Percentiles rank a stretch among this genome's conserved stretches.
Evolutionary conservation across 495 filamentous ascomycete genomes (phyloP).

Genomic region (Elasticomyces elasticus): DNA sequence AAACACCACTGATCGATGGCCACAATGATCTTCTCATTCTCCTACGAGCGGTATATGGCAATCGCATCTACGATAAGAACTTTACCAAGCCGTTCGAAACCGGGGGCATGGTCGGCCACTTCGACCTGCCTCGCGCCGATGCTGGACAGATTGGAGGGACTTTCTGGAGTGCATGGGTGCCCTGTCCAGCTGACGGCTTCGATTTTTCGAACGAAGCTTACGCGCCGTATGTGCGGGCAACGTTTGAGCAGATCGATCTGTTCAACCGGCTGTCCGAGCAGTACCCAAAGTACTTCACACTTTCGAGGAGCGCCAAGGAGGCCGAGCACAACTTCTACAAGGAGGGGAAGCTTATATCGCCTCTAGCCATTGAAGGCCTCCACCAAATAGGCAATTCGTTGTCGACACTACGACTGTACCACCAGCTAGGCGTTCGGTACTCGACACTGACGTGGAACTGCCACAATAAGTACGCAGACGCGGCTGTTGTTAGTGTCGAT

Average conservation of each 20-base stretch:
- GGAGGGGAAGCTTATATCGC: conserved; percentile 50
- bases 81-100: conserved; percentile 62
- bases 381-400: conserved; percentile 89
- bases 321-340: conserved; percentile 42
- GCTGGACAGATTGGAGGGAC: conserved; percentile 57
- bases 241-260: conserved; percentile 76
- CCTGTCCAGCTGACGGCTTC: conserved; percentile 58
- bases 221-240: conserved; percentile 51
- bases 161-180: conserved; percentile 85
- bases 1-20: conserved; percentile 82
- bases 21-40: conserved; percentile 81
- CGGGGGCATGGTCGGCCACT: conserved; percentile 58
- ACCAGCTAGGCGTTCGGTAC: conserved; percentile 78
- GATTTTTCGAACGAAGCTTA: conserved; percentile 72
- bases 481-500: conserved; percentile 48
- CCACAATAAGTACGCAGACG: conserved; percentile 81
- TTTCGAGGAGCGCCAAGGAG: conserved; percentile 47
- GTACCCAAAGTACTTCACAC: conserved; percentile 63
- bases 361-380: conserved; percentile 79
- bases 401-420: conserved; percentile 62
- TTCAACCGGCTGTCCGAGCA: conserved; percentile 55
- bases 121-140: conserved; percentile 63
- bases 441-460: conserved; percentile 90
- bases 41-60: conserved; percentile 56
- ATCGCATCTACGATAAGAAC: conserved; percentile 64